Evolutionary conservation across 2,329 filamentous ascomycete genomes (phyloP).

Genomic region (Hyphodiscus sp.): DNA sequence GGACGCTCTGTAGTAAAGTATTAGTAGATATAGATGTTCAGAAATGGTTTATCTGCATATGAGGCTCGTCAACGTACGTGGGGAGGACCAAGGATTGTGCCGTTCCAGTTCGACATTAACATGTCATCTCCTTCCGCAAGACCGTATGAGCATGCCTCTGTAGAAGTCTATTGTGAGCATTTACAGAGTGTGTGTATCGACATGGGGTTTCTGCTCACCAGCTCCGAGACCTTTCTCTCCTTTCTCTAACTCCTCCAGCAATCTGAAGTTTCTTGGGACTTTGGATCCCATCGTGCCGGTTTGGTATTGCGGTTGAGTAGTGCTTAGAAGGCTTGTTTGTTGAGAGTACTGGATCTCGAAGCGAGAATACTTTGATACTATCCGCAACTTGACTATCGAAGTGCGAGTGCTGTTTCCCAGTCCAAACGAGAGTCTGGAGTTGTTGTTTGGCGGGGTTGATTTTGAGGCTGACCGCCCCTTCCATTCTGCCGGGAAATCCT

Average conservation of each 20-base stretch:
- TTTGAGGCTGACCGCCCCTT: background rate
- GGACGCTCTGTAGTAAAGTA: conserved; percentile 60
- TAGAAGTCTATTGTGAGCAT: conserved; percentile 12
- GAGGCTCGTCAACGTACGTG: conserved; percentile 58
- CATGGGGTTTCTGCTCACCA: conserved; percentile 44
- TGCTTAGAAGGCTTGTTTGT: background rate
- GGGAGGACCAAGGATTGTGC: conserved; percentile 92
- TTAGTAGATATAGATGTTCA: background rate
- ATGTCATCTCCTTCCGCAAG: conserved; percentile 91
- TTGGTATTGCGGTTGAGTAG: background rate
- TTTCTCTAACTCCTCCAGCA: conserved; percentile 97
- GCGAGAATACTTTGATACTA: background rate
- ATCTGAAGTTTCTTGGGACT: conserved; percentile 90
- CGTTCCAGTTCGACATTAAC: conserved; percentile 98
- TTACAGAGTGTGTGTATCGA: conserved; percentile 8
- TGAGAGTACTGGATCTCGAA: background rate
- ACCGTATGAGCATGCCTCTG: conserved; percentile 95
- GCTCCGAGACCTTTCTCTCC: conserved; percentile 96
- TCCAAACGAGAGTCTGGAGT: background rate
- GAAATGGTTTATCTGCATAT: background rate
- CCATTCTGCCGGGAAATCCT: background rate
- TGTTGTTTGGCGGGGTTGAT: background rate
- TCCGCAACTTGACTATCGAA: background rate
- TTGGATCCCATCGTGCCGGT: conserved; percentile 47
- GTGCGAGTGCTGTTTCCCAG: background rate